Conservation (phyloP, 2,329 filamentous ascomycete species). For the Fusarium oligoseptatum region DNA sequence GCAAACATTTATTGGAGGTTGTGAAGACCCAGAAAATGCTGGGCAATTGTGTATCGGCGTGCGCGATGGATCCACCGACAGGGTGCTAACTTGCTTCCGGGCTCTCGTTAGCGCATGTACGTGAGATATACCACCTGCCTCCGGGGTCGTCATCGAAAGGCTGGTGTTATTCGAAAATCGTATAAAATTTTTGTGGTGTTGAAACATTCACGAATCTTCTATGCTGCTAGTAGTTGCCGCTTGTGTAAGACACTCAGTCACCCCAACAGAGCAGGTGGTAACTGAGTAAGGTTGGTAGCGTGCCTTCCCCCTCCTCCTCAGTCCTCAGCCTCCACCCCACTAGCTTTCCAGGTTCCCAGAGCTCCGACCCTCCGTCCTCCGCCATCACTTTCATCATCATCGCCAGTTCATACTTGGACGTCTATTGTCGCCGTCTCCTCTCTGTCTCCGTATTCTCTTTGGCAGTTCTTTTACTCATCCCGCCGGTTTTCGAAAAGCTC, state of each 20-base stretch:
- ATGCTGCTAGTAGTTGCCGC: not conserved
- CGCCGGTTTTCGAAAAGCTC: not conserved
- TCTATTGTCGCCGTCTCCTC: not conserved
- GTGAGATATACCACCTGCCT: constrained; percentile 14
- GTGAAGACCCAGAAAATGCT: constrained; percentile 19
- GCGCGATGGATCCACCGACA: constrained; percentile 1
- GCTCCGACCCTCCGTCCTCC: constrained; percentile 18
- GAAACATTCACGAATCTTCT: not conserved
- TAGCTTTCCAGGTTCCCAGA: constrained; percentile 23
- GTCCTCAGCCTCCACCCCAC: constrained; percentile 34
- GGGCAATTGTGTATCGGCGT: constrained; percentile 26
- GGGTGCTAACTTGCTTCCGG: constrained; percentile 1
- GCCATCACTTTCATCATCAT: constrained; percentile 5
- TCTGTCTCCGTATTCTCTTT: not conserved
- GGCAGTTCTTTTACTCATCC: not conserved
- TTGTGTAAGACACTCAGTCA: not conserved
- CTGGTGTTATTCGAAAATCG: not conserved
- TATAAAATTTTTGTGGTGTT: not conserved
- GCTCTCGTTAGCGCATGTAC: constrained; percentile 4
- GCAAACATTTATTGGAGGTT: constrained; percentile 6
- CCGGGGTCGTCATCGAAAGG: not conserved
- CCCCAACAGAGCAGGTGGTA: not conserved
- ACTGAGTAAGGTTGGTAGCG: not conserved
- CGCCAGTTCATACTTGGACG: not conserved
- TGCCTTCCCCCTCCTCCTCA: constrained; percentile 13